These are phyloP conservation scores for Pythium angustatum DNA, from an alignment of 352 stramenopile species.

Conservation along the genomic window DNA sequence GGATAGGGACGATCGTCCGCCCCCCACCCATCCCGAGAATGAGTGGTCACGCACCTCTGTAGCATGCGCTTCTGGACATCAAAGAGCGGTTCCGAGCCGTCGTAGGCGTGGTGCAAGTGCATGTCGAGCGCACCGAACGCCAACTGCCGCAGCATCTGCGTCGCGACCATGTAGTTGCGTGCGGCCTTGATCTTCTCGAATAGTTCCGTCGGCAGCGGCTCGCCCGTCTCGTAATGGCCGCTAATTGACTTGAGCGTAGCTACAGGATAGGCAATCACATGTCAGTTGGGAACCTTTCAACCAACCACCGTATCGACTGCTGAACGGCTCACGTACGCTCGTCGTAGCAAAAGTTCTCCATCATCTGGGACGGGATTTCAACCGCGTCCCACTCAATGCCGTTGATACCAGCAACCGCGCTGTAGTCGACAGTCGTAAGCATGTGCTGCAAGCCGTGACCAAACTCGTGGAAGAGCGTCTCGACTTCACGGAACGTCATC, in stretches of 20 bases:
- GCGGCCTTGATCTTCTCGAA: slow-evolving; percentile 96
- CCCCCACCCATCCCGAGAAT: background rate
- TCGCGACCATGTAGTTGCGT: slow-evolving; percentile 95
- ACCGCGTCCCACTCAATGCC: slow-evolving; percentile 99
- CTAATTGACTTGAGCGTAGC: slow-evolving; percentile 84
- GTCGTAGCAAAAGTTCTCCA: slow-evolving; percentile 99
- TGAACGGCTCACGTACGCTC: slow-evolving; percentile 61
- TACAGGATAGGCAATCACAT: slow-evolving; percentile 30
- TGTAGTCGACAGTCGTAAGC: slow-evolving; percentile 95
- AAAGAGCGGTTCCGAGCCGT: slow-evolving; percentile 87
- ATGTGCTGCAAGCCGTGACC: slow-evolving; percentile 99
- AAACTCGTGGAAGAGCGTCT: slow-evolving; percentile 97
- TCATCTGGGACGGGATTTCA: slow-evolving; percentile 98
- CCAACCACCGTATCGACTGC: too few species aligned
- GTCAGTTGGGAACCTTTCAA: slow-evolving; percentile 45
- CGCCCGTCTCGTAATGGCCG: slow-evolving; percentile 83
- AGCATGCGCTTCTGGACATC: slow-evolving; percentile 93
- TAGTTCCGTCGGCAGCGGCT: slow-evolving; percentile 91
- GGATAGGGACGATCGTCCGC: background rate
- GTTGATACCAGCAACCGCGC: slow-evolving; percentile 96
- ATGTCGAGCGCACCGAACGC: slow-evolving; percentile 93
- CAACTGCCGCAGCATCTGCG: slow-evolving; percentile 94
- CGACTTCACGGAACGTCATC: slow-evolving; percentile 98
- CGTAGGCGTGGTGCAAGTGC: slow-evolving; percentile 79
- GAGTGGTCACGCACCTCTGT: slow-evolving; percentile 66